Evolutionary conservation across 2,329 filamentous ascomycete species (phyloP).

Genomic region (Arthrobotrys megalospora): DNA sequence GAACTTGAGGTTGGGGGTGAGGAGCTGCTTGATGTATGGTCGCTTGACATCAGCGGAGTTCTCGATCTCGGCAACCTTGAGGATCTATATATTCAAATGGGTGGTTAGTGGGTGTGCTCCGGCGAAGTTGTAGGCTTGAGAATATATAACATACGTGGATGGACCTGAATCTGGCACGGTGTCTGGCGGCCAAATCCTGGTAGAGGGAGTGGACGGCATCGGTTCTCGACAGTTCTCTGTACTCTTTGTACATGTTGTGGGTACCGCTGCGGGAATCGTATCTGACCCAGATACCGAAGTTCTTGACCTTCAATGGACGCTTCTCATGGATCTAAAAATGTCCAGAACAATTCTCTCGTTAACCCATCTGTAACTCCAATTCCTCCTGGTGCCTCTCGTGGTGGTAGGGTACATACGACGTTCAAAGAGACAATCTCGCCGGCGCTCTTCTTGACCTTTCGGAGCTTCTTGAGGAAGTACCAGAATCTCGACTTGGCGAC

Average conservation of each 20-base stretch:
- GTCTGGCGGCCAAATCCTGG: conserved; percentile 99
- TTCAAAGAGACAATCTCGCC: conserved; percentile 99
- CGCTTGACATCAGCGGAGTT: conserved; percentile 95
- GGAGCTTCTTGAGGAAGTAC: conserved; percentile 99
- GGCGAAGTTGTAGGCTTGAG: not conserved
- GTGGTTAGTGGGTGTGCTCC: conserved; percentile 21
- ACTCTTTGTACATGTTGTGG: conserved; percentile 99
- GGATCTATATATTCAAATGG: conserved; percentile 78
- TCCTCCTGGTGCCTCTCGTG: not conserved
- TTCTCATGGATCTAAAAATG: conserved; percentile 89
- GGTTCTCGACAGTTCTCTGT: conserved; percentile 97
- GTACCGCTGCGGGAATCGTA: conserved; percentile 99
- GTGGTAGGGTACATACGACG: conserved; percentile 76
- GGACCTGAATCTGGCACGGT: conserved; percentile 97
- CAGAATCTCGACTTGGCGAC: conserved; percentile 99
- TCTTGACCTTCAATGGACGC: conserved; percentile 99
- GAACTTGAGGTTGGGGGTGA: conserved; percentile 96
- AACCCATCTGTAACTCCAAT: conserved; percentile 16
- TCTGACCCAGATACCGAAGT: conserved; percentile 99
- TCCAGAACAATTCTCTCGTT: conserved; percentile 21
- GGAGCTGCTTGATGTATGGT: conserved; percentile 99
- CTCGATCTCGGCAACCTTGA: conserved; percentile 97
- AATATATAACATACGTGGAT: conserved; percentile 84
- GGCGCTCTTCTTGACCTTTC: conserved; percentile 99
- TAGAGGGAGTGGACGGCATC: conserved; percentile 97